Evolutionary conservation across 805 yeast genomes (phyloP), one percentile per base, ranked within the genome.

Genomic region (Pichia nanzhaoensis): DNA sequence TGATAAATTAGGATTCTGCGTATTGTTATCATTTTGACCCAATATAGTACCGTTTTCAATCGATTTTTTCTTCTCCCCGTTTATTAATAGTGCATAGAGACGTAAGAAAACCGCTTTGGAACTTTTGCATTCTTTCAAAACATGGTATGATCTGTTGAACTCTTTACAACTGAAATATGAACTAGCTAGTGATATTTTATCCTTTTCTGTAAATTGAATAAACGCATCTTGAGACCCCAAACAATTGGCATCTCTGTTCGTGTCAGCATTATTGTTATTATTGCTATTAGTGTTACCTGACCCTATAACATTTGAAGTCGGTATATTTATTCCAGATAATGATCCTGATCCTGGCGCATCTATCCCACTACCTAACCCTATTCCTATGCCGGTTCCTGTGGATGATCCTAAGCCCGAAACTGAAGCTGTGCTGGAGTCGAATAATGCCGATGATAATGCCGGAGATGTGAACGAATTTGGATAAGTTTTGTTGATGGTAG

Each of bases 131-230:
- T 70, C 69, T 45, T 69, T 70, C 46, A 93, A 65, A 13, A 71
- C 71, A 53, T 70, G 68, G 4, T 84, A 78, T 46, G 90, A 84
- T 22, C 98, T 66, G 46, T 82, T 91, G 58, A 82, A 91, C 63
- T 93, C 98, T 55, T 84, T 81, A 56, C 87, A 79, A 55, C 79
- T 83, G 68, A 91, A 87, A 57, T 84, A 81, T 0, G 84, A 61
- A 44, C 78, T 77, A 1, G 91, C 96, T 22, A 87, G 66, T 14
- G 76, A 51, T 22, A 84, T 64, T 47, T 66, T 64, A 46, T 75
- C 72, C 40, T 61, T 55, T 46, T 78, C 80, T 40, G 57, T 34
- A 30, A 58, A 60, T 35, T 53, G 56, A 6, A 54, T 39, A 30
- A 55, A 50, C 40, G 56, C 58, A 18, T 55, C 58, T n/a, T 55